Percentiles rank a stretch among this genome's conserved stretches.
These are phyloP conservation scores for Spathaspora girioi DNA, from an alignment of 805 yeast species.

Conservation along the genomic window DNA sequence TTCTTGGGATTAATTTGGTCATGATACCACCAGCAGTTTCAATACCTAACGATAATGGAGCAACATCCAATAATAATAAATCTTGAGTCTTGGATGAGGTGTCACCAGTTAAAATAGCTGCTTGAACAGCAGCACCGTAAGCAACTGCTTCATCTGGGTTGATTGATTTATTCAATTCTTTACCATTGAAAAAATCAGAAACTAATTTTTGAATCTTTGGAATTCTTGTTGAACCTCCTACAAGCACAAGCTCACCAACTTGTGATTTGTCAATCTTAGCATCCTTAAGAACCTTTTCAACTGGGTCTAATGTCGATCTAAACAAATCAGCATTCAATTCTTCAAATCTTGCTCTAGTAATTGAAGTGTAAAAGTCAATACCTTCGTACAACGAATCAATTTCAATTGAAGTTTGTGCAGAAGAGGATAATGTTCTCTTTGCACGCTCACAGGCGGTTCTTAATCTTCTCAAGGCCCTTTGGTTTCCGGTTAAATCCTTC, in stretches of 20 bases:
- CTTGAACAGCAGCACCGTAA: conserved; percentile 99
- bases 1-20: conserved; percentile 93
- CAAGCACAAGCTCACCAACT: conserved; percentile 91
- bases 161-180: conserved; percentile 94
- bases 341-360: conserved; percentile 97
- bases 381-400: conserved; percentile 94
- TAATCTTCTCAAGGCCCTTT: conserved; percentile 85
- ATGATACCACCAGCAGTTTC: conserved; percentile 97
- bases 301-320: conserved; percentile 94
- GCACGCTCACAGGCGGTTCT: conserved; percentile 99
- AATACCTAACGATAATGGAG: conserved; percentile 91
- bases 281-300: conserved; percentile 92
- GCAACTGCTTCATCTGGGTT: conserved; percentile 99
- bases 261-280: conserved; percentile 84
- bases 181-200: conserved; percentile 87
- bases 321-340: conserved; percentile 90
- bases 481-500: conserved; percentile 76
- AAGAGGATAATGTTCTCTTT: conserved; percentile 91
- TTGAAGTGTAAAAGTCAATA: conserved; percentile 89
- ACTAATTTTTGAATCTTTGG: conserved; percentile 95
- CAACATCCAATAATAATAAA: conserved; percentile 77
- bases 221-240: conserved; percentile 99
- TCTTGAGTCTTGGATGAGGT: conserved; percentile 44
- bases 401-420: conserved; percentile 93
- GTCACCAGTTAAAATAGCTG: conserved; percentile 95